Evolutionary conservation across 257 asterid species (phyloP).

Genomic region (Solanum tacnaense): DNA sequence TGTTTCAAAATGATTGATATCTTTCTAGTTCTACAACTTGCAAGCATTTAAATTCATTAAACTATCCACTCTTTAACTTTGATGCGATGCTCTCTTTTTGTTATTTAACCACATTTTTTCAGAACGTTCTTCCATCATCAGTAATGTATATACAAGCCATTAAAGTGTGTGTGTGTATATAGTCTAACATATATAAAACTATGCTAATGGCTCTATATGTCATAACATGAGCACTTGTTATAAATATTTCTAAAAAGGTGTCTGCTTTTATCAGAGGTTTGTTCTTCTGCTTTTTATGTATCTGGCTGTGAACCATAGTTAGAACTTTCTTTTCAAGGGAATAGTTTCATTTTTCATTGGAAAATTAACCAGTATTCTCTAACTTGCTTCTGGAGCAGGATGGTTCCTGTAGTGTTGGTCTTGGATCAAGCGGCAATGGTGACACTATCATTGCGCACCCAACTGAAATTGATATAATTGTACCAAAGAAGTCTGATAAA

Average conservation of each 20-base stretch:
- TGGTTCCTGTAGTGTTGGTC: slow-evolving; percentile 72
- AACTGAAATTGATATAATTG: slow-evolving; percentile 50
- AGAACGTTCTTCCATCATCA: not conserved
- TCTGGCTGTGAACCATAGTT: not conserved
- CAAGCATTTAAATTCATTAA: not conserved
- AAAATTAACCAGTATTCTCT: not conserved
- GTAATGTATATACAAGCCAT: not conserved
- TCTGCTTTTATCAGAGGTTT: not conserved
- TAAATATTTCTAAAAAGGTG: not conserved
- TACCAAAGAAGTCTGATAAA: slow-evolving; percentile 67
- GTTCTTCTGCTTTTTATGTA: not conserved
- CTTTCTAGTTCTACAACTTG: not conserved
- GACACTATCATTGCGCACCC: slow-evolving; percentile 46
- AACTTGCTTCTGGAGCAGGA: slow-evolving; percentile 35
- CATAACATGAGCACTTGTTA: not conserved
- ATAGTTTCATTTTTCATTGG: not conserved
- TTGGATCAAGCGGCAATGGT: slow-evolving; percentile 69
- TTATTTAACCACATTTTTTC: not conserved
- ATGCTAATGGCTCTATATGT: not conserved
- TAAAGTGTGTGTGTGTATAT: not conserved
- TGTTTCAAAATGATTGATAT: not conserved
- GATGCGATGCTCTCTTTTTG: not conserved
- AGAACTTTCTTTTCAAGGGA: not conserved
- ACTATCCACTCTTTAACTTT: not conserved
- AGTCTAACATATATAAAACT: not conserved